These are phyloP conservation scores for Boletus pseudopeckii DNA, from an alignment of 768 basidiomycete species.

Conservation along the genomic window DNA sequence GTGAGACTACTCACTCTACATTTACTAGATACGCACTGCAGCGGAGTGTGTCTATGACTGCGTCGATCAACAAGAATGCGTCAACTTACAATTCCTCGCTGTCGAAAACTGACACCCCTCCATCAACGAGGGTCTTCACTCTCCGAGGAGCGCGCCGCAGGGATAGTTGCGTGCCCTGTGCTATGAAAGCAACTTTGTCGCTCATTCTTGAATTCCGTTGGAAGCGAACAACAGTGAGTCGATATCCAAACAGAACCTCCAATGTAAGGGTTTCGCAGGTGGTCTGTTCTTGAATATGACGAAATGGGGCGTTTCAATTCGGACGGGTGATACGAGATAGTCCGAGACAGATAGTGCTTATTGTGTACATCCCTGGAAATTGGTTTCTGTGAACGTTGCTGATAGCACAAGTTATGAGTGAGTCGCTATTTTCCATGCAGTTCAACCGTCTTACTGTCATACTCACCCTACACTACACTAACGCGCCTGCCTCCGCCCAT, in stretches of 20 bases:
- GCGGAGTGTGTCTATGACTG: background rate
- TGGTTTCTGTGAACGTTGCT: background rate
- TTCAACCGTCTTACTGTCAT: background rate
- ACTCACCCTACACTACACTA: constrained; percentile 12
- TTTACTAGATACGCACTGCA: constrained; percentile 41
- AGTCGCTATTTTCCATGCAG: background rate
- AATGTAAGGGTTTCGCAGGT: background rate
- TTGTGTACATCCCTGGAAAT: constrained; percentile 1
- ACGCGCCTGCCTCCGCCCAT: constrained; percentile 38
- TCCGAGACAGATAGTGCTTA: background rate
- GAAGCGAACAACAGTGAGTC: background rate
- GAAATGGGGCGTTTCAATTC: constrained; percentile 3
- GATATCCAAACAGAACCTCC: background rate
- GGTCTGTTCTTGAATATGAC: constrained; percentile 15
- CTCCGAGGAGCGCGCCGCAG: constrained; percentile 23
- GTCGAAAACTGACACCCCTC: constrained; percentile 27
- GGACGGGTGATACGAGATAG: background rate
- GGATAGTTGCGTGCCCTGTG: constrained; percentile 22
- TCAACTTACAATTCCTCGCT: constrained; percentile 34
- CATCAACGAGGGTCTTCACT: constrained; percentile 15
- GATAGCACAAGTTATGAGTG: background rate
- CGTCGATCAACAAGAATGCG: background rate
- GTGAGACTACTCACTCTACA: constrained; percentile 27
- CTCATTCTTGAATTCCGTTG: constrained; percentile 14
- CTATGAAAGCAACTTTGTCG: constrained; percentile 10